Conservation (phyloP, 73 alveolate species). For the Paramecium caudatum region DNA sequence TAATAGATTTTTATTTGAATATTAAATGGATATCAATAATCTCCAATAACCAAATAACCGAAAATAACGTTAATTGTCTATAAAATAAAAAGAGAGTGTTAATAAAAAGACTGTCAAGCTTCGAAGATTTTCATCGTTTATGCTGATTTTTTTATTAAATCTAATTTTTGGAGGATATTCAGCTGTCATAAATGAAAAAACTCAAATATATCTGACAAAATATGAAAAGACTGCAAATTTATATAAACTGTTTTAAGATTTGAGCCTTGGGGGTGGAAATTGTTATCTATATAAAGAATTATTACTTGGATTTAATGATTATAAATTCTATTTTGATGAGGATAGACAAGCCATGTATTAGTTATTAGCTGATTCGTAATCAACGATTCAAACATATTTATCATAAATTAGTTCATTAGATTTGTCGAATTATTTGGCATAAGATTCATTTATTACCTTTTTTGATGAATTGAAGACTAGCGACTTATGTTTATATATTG, state of each 20-base stretch:
- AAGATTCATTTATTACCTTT: conserved; percentile 30
- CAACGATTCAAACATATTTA: not conserved
- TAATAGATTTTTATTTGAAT: not conserved
- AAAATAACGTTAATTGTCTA: not conserved
- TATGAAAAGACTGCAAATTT: conserved; percentile 40
- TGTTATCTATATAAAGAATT: conserved; percentile 20
- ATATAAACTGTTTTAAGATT: conserved; percentile 31
- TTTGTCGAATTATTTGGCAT: not conserved
- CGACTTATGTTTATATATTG: not conserved
- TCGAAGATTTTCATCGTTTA: conserved; percentile 9
- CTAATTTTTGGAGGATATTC: conserved; percentile 34
- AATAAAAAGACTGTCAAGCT: conserved; percentile 12
- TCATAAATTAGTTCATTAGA: not conserved
- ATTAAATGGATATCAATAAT: not conserved
- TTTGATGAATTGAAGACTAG: not conserved
- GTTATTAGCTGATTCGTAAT: not conserved
- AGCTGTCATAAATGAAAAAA: not conserved
- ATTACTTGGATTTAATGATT: not conserved
- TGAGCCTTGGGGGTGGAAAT: conserved; percentile 56
- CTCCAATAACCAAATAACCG: not conserved
- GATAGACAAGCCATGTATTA: not conserved
- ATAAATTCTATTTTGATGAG: not conserved
- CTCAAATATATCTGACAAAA: not conserved
- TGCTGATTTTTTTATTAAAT: conserved; percentile 16
- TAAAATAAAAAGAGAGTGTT: not conserved